Conservation (phyloP, 345 rosid genomes). For the Acer saccharum region DNA sequence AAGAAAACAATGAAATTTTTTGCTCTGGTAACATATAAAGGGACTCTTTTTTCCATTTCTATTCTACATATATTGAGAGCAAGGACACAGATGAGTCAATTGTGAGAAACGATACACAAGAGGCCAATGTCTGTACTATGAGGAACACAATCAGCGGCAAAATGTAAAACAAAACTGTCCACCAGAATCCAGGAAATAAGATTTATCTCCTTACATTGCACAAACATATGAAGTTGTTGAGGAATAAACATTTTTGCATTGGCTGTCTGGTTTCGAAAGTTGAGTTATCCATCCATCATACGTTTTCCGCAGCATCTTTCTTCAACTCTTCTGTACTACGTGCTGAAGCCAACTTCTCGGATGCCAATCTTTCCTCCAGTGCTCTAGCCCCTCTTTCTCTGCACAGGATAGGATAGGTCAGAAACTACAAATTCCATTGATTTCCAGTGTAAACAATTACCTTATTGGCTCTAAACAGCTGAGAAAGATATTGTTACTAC, state of each 20-base stretch:
- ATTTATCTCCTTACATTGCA: slow-evolving; percentile 29
- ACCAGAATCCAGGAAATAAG: slow-evolving; percentile 26
- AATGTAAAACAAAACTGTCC: slow-evolving; percentile 28
- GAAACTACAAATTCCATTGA: slow-evolving; percentile 1
- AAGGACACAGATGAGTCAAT: slow-evolving; percentile 3
- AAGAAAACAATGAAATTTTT: neutral
- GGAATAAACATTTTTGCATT: slow-evolving; percentile 14
- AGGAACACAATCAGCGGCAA: slow-evolving; percentile 22
- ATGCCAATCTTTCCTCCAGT: slow-evolving; percentile 87
- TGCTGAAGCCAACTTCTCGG: slow-evolving; percentile 68
- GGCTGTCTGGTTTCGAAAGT: slow-evolving; percentile 5
- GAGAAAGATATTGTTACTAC: neutral
- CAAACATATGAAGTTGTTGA: slow-evolving; percentile 19
- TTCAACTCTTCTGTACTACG: slow-evolving; percentile 51
- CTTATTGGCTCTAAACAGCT: neutral
- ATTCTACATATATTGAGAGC: slow-evolving; percentile 8
- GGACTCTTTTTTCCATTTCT: slow-evolving; percentile 5
- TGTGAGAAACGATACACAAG: slow-evolving; percentile 4
- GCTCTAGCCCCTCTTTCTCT: slow-evolving; percentile 99
- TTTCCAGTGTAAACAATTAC: slow-evolving; percentile 1
- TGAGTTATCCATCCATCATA: slow-evolving; percentile 34
- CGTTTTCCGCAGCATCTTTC: slow-evolving; percentile 63
- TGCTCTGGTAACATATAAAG: neutral
- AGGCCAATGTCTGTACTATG: slow-evolving; percentile 10
- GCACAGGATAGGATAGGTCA: slow-evolving; percentile 27